phyloP scores from a whole-genome alignment of 495 filamentous ascomycete genomes.

The Bombardia bombarda region DNA sequence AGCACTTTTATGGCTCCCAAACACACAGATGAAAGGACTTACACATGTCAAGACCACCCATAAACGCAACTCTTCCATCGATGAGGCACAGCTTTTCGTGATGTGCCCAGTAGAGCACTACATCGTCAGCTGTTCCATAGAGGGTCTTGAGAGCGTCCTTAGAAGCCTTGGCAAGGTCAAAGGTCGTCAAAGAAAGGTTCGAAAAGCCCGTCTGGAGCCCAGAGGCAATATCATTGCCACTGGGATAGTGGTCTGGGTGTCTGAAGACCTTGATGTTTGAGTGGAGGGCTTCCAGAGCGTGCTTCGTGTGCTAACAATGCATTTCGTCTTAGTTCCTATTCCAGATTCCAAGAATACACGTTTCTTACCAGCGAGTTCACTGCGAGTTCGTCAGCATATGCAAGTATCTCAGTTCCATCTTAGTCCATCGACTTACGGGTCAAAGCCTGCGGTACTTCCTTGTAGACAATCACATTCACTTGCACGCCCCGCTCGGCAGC shows the following conservation, averaged over 20 bases:
- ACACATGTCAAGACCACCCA: conserved; percentile 73
- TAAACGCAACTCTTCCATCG: conserved; percentile 76
- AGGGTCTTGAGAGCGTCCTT: conserved; percentile 61
- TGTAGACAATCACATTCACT: conserved; percentile 90
- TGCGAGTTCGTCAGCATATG: conserved; percentile 22
- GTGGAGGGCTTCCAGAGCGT: conserved; percentile 68
- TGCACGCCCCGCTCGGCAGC: conserved; percentile 84
- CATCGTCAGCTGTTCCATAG: conserved; percentile 71
- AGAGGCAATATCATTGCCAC: conserved; percentile 47
- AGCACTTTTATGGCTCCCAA: background rate
- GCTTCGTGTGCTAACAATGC: conserved; percentile 64
- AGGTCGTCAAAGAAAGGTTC: conserved; percentile 38
- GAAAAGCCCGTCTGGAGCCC: conserved; percentile 27
- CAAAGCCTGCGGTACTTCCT: conserved; percentile 81
- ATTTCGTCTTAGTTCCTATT: background rate
- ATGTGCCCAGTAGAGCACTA: conserved; percentile 90
- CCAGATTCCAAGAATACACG: background rate
- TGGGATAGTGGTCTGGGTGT: conserved; percentile 83
- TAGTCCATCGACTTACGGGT: conserved; percentile 56
- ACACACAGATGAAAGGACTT: conserved; percentile 11
- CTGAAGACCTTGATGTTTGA: conserved; percentile 87
- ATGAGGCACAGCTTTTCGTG: conserved; percentile 89
- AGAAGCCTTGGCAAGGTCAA: conserved; percentile 49
- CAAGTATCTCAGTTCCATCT: background rate
- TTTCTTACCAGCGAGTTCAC: conserved; percentile 52